Percentiles rank a stretch among this genome's conserved stretches.
Evolutionary conservation across 371 early-diverging fungal genomes (phyloP).

Genomic region (Mucor sp.): DNA sequence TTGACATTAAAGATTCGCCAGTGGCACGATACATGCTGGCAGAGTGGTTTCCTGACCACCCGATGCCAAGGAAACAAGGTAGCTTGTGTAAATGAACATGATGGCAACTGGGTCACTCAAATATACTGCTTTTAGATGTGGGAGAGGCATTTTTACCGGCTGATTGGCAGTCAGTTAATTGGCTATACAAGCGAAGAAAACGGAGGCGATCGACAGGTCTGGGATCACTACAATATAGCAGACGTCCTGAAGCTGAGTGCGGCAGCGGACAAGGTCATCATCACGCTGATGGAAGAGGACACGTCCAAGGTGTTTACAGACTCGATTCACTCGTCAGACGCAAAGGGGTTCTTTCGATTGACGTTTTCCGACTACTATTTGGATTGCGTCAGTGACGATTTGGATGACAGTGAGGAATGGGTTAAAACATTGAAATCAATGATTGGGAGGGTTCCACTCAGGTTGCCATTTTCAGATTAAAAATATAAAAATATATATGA

Average conservation of each 20-base stretch:
- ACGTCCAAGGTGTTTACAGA: constrained; percentile 26
- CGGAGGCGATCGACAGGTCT: constrained; percentile 17
- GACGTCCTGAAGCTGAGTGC: constrained; percentile 42
- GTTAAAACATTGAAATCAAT: constrained; percentile 45
- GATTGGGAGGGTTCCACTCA: constrained; percentile 48
- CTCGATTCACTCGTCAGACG: constrained; percentile 29
- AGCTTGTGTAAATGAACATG: not conserved
- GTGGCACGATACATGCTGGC: constrained; percentile 49
- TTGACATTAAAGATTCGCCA: constrained; percentile 43
- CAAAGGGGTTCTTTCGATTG: constrained; percentile 45
- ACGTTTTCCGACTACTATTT: constrained; percentile 40
- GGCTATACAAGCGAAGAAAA: constrained; percentile 25
- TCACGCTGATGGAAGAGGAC: constrained; percentile 36
- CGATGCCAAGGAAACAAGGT: constrained; percentile 35
- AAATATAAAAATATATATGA: not conserved
- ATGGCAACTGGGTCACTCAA: not conserved
- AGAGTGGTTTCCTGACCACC: constrained; percentile 43
- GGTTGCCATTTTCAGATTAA: constrained; percentile 31
- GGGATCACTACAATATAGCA: constrained; percentile 42
- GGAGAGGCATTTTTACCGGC: constrained; percentile 40
- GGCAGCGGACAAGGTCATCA: constrained; percentile 44
- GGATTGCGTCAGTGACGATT: constrained; percentile 44
- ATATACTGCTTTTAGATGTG: constrained; percentile 28
- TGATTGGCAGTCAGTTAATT: constrained; percentile 43
- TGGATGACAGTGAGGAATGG: constrained; percentile 48